phyloP scores from a whole-genome alignment of 2,329 filamentous ascomycete genomes.

The Colletotrichum coccodes region DNA sequence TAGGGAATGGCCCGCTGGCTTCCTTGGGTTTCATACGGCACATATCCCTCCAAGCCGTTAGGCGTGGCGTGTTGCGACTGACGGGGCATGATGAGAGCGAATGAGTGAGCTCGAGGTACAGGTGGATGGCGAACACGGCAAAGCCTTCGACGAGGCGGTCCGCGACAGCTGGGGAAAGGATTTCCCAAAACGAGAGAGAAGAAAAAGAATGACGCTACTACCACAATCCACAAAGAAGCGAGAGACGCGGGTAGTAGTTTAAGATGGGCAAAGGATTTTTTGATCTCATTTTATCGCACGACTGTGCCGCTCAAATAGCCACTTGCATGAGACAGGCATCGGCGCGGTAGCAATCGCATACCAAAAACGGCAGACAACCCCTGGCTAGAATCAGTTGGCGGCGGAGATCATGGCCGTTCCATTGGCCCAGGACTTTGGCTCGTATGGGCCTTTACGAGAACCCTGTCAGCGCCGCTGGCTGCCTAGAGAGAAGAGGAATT shows the following conservation, averaged over 20 bases:
- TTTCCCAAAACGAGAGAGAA: background rate
- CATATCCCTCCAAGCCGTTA: slow-evolving; percentile 21
- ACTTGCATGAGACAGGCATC: background rate
- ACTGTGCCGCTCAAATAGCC: slow-evolving; percentile 20
- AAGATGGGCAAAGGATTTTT: slow-evolving; percentile 3
- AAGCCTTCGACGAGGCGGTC: background rate
- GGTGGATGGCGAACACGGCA: background rate
- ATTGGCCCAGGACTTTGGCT: slow-evolving; percentile 10
- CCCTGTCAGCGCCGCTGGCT: slow-evolving; percentile 19
- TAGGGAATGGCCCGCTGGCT: slow-evolving; percentile 9
- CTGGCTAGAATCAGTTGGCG: background rate
- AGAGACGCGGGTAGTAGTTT: background rate
- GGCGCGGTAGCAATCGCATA: background rate
- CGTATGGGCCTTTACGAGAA: slow-evolving; percentile 3
- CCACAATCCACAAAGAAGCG: background rate
- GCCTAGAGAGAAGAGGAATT: slow-evolving; percentile 1
- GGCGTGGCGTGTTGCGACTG: background rate
- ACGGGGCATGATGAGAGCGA: background rate
- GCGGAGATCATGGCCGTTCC: slow-evolving; percentile 7
- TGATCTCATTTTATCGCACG: slow-evolving; percentile 17
- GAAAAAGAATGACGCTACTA: background rate
- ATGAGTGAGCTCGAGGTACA: background rate
- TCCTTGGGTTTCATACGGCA: slow-evolving; percentile 12
- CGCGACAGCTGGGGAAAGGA: background rate
- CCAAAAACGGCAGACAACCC: background rate